These are phyloP conservation scores for Aspergillus tubingensis DNA, from an alignment of 2,329 filamentous ascomycete species.

Conservation along the genomic window DNA sequence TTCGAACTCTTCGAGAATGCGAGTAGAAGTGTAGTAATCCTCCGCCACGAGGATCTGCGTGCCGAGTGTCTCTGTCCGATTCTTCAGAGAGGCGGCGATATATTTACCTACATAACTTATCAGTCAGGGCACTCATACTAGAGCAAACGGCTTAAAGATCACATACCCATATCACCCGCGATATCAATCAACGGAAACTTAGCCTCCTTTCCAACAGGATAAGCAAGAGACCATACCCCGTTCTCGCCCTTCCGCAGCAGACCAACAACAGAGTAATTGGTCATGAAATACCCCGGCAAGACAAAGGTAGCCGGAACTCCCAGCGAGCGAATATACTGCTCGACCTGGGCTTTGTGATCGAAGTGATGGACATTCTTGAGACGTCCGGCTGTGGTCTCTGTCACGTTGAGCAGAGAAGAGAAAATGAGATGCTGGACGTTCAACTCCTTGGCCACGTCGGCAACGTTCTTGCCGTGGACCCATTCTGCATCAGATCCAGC, in stretches of 20 bases:
- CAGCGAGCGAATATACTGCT: conserved; percentile 38
- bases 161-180: conserved; percentile 21
- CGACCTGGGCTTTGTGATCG: conserved; percentile 44
- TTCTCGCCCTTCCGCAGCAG: conserved; percentile 32
- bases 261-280: conserved; percentile 32
- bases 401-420: conserved; percentile 38
- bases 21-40: conserved; percentile 41
- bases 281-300: conserved; percentile 48
- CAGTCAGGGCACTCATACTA: background rate
- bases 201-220: conserved; percentile 29
- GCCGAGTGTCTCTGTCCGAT: conserved; percentile 49
- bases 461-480: conserved; percentile 40
- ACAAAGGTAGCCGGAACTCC: conserved; percentile 44
- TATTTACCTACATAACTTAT: conserved; percentile 19
- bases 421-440: conserved; percentile 45
- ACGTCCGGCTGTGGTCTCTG: conserved; percentile 35
- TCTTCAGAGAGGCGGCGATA: conserved; percentile 34
- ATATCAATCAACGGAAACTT: conserved; percentile 50
- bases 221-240: conserved; percentile 29
- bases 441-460: conserved; percentile 39
- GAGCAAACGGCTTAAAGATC: background rate
- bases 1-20: conserved; percentile 45
- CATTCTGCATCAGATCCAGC: conserved; percentile 28
- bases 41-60: conserved; percentile 49
- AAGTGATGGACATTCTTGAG: conserved; percentile 41